phyloP scores from a whole-genome alignment of 2,329 filamentous ascomycete species.

The Achaetomium macrosporum region DNA sequence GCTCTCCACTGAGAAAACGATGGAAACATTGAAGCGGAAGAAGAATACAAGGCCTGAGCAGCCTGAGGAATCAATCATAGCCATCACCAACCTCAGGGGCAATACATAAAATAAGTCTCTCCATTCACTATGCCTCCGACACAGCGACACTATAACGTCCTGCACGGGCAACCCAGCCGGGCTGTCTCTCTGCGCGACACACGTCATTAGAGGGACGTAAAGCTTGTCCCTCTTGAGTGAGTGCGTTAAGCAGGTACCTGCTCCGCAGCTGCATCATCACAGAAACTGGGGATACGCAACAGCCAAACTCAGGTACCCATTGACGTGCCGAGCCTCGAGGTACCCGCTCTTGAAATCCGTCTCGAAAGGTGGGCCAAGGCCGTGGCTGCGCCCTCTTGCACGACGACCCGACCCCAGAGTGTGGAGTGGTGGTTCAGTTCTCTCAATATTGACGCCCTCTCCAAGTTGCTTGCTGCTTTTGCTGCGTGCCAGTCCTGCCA shows the following conservation, averaged over 20 bases:
- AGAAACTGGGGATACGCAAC: neutral
- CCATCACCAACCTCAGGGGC: too few species aligned
- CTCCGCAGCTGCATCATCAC: neutral
- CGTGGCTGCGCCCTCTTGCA: conserved; percentile 17
- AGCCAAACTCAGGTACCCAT: conserved; percentile 10
- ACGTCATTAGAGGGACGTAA: conserved; percentile 22
- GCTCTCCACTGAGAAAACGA: too few species aligned
- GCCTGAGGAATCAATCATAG: too few species aligned
- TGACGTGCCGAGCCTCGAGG: conserved; percentile 7
- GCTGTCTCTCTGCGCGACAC: conserved; percentile 8
- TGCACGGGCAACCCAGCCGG: neutral
- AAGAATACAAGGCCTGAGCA: too few species aligned
- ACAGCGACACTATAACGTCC: too few species aligned
- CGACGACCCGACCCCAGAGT: neutral
- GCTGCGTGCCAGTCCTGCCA: neutral
- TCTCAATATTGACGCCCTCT: neutral
- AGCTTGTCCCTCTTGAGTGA: neutral
- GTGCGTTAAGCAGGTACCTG: conserved; percentile 6
- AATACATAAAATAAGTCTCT: too few species aligned
- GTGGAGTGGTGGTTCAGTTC: conserved; percentile 3
- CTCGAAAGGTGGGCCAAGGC: conserved; percentile 6
- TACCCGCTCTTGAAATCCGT: conserved; percentile 3
- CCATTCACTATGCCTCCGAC: too few species aligned
- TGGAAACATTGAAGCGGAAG: too few species aligned
- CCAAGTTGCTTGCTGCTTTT: neutral